These are phyloP conservation scores for Mycena latifolia DNA, from an alignment of 768 basidiomycete species.

Conservation along the genomic window DNA sequence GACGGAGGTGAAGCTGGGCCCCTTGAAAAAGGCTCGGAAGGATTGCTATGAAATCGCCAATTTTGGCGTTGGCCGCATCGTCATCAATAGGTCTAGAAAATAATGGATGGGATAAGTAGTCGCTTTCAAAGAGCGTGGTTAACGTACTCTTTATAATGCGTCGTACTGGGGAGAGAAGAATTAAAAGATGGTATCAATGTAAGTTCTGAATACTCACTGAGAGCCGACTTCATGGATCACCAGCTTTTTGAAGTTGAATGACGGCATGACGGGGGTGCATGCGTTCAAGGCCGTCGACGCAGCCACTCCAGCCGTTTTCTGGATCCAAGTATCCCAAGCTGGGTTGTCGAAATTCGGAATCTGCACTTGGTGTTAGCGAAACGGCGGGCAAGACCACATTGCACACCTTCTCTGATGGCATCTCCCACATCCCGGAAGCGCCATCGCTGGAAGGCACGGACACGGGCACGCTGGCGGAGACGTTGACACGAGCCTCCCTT, in stretches of 20 bases:
- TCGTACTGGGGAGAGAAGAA: constrained; percentile 4
- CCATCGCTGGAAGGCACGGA: background rate
- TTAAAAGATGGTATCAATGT: background rate
- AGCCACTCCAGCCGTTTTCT: constrained; percentile 18
- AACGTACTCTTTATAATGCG: background rate
- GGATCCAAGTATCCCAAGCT: constrained; percentile 34
- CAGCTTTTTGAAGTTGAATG: constrained; percentile 19
- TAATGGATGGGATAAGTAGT: background rate
- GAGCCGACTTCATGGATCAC: constrained; percentile 25
- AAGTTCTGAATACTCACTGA: constrained; percentile 6
- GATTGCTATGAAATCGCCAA: constrained; percentile 27
- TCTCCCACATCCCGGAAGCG: constrained; percentile 26
- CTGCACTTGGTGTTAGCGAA: constrained; percentile 4
- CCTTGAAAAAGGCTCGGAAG: constrained; percentile 31
- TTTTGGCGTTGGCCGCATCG: constrained; percentile 25
- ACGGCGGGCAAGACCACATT: background rate
- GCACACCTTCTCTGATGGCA: constrained; percentile 29
- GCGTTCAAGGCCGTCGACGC: background rate
- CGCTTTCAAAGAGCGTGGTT: background rate
- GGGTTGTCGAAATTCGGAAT: constrained; percentile 34
- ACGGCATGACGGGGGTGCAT: background rate
- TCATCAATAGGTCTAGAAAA: constrained; percentile 16
- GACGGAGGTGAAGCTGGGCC: constrained; percentile 26
- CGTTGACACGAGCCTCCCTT: constrained; percentile 36
- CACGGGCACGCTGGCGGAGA: constrained; percentile 34